Evolutionary conservation across 2,329 filamentous ascomycete species (phyloP).

Genomic region (Clonostachys chloroleuca): DNA sequence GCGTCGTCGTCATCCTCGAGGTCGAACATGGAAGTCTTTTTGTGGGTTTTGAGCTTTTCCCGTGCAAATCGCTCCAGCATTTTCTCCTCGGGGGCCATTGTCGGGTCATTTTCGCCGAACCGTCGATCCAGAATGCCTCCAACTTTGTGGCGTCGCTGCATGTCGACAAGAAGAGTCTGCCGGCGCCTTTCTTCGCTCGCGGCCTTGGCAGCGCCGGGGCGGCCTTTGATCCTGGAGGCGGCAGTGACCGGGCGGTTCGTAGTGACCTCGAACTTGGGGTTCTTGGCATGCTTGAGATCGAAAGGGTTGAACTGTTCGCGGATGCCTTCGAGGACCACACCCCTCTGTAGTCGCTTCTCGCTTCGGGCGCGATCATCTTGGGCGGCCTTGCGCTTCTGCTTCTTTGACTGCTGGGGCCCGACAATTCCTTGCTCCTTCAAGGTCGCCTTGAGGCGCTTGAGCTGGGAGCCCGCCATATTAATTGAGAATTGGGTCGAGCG

Average conservation of each 20-base stretch:
- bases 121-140: conserved; percentile 89
- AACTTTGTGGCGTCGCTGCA: conserved; percentile 84
- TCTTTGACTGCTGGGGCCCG: conserved; percentile 91
- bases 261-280: conserved; percentile 81
- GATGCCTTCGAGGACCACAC: conserved; percentile 77
- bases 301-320: conserved; percentile 98
- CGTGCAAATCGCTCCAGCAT: conserved; percentile 86
- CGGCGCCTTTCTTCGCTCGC: conserved; percentile 82
- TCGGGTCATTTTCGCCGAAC: conserved; percentile 93
- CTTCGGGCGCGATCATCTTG: conserved; percentile 60
- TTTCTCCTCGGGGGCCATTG: conserved; percentile 88
- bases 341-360: conserved; percentile 72
- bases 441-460: conserved; percentile 92
- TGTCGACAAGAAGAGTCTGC: conserved; percentile 81
- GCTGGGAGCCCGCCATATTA: conserved; percentile 82
- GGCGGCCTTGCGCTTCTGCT: conserved; percentile 75
- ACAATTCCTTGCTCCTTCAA: conserved; percentile 85
- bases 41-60: conserved; percentile 77
- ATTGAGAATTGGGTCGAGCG: conserved; percentile 10
- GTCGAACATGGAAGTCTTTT: conserved; percentile 80
- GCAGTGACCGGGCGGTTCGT: conserved; percentile 54
- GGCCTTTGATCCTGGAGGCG: conserved; percentile 58
- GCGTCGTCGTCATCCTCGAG: conserved; percentile 65
- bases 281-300: conserved; percentile 78
- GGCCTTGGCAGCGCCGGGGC: conserved; percentile 82